Evolutionary conservation across 257 asterid genomes (phyloP).

Genomic region (Ophiorrhiza pumila): DNA sequence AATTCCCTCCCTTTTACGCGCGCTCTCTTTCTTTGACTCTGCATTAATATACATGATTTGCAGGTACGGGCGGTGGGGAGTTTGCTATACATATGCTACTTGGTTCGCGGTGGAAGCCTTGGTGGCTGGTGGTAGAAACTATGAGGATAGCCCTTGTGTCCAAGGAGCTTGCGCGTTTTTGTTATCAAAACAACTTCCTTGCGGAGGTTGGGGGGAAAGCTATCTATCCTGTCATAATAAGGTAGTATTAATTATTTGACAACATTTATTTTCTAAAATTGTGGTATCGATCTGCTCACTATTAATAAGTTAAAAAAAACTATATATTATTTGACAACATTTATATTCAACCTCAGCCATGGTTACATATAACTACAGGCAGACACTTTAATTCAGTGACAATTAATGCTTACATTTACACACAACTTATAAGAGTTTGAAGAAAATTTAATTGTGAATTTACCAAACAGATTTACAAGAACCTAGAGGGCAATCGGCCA

Average conservation of each 20-base stretch:
- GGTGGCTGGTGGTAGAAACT: constrained; percentile 35
- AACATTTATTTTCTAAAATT: no score
- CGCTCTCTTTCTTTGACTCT: no score
- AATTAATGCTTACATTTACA: no score
- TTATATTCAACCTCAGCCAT: no score
- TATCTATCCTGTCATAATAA: constrained; percentile 42
- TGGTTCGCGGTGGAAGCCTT: constrained; percentile 51
- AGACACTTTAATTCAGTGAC: no score
- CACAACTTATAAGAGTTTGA: no score
- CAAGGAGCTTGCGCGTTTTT: constrained; percentile 39
- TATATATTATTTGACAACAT: no score
- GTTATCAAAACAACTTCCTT: constrained; percentile 34
- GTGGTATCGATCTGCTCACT: no score
- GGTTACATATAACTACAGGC: no score
- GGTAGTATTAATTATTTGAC: no score
- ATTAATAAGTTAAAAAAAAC: no score
- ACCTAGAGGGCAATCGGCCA: constrained; percentile 36
- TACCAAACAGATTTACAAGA: constrained; percentile 28
- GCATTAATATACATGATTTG: neutral
- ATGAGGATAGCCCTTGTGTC: constrained; percentile 16
- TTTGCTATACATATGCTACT: constrained; percentile 51
- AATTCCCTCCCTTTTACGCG: neutral
- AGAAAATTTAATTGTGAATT: neutral
- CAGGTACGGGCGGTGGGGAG: constrained; percentile 44
- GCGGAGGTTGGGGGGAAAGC: constrained; percentile 69